These are phyloP conservation scores for Candida chilensis DNA, from an alignment of 805 yeast genomes.

Conservation along the genomic window DNA sequence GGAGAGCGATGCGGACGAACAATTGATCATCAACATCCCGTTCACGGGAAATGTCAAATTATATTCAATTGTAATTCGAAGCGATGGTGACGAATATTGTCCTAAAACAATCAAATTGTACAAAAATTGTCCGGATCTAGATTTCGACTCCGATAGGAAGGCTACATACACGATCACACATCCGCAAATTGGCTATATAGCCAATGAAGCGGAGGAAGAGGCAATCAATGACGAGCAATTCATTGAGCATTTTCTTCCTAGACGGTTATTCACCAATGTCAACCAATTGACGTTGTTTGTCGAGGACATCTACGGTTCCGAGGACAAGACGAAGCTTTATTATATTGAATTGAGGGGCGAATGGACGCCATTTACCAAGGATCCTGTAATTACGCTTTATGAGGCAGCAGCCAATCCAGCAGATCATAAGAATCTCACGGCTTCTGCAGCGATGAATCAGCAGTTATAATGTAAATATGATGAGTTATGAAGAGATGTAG, in stretches of 20 bases:
- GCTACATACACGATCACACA: conserved; percentile 49
- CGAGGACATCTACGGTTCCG: conserved; percentile 55
- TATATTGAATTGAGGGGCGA: conserved; percentile 80
- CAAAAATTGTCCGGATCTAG: conserved; percentile 64
- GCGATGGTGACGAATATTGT: conserved; percentile 53
- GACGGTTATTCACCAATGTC: conserved; percentile 65
- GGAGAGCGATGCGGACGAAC: conserved; percentile 77
- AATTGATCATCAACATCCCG: conserved; percentile 69
- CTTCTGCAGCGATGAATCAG: no score
- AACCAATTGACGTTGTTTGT: conserved; percentile 60
- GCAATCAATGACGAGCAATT: conserved; percentile 37
- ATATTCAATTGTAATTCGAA: conserved; percentile 63
- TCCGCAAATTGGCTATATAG: conserved; percentile 48
- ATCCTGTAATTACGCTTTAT: conserved; percentile 71
- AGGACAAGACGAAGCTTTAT: conserved; percentile 48
- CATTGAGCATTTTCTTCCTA: conserved; percentile 76
- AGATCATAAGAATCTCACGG: conserved; percentile 52
- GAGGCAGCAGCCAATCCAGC: conserved; percentile 92
- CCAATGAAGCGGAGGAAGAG: conserved; percentile 17
- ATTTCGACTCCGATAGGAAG: conserved; percentile 53
- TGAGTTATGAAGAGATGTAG: no score
- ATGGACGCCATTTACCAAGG: conserved; percentile 41
- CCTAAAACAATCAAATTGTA: conserved; percentile 63
- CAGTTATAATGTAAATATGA: no score
- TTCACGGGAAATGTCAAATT: conserved; percentile 70